Base-by-base conservation (phyloP, 257 asterid species). In the Nicotiana obtusifolia region DNA sequence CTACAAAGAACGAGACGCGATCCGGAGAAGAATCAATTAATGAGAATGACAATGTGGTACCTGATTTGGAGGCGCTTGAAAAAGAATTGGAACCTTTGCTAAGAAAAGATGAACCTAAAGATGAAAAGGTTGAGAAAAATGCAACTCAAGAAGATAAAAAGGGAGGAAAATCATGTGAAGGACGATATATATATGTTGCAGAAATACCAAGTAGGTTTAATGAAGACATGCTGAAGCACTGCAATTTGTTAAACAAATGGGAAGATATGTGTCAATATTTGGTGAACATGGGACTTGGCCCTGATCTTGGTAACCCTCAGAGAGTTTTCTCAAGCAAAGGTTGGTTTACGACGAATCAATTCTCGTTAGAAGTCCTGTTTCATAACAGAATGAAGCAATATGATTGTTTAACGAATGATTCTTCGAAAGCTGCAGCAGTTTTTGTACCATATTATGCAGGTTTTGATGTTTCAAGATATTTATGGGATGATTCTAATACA, bases 381-480 rank as follows among this genome's bases (percentile, higher is more conserved):
- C 97, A 94, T 81, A 87, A 85, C 84, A 75, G 93, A 66, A 91
- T 95, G 95, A 94, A 90, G 82, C 93, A 86, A 13, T 95, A 95
- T 31, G 90, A 87, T 0, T 95, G 99, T 83, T 67, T 94, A 8
- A 95, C 99, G 0, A 87, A 86, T 31, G 89, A 95, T 19, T 89
- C 99, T 0, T 89, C 97, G 0, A 33, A 65, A 77, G 97, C 99
- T 0, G 69, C 89, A 0, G 98, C 93, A 0, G 64, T 95, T 14
- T 95, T 56, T 57, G 92, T 94, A 8, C 99, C 99, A 0, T 95
- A 88, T 87, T 93, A 92, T 59, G 84, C 91, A 0, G 99, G 98
- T 4, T 90, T 95, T 5, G 98, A 95, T 65, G 87, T 93, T 2
- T 82, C 93, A 0, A 82, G 98, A 1, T 90, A 84, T 30, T 71